Conservation (phyloP, 2,329 filamentous ascomycete genomes). For the Phialocephala subalpina region DNA sequence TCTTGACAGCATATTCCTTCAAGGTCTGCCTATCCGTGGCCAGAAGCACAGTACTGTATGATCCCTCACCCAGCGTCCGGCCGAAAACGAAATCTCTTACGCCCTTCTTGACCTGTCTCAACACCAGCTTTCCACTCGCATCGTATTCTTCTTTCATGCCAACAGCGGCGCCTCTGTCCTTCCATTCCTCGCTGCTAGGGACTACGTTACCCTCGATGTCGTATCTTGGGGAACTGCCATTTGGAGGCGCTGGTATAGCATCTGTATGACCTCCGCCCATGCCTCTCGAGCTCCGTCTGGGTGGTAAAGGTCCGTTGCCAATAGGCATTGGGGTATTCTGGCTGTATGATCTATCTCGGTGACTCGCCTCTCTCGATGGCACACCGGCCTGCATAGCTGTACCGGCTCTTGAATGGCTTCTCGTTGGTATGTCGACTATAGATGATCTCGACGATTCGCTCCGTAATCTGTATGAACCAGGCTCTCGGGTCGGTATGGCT, state of each 20-base stretch:
- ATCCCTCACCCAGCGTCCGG: slow-evolving; percentile 89
- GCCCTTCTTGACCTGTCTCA: slow-evolving; percentile 91
- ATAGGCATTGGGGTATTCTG: slow-evolving; percentile 58
- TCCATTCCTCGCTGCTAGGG: slow-evolving; percentile 86
- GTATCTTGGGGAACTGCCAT: slow-evolving; percentile 53
- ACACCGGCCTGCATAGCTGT: slow-evolving; percentile 66
- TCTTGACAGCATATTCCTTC: slow-evolving; percentile 98
- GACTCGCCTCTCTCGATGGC: slow-evolving; percentile 73
- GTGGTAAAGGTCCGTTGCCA: slow-evolving; percentile 71
- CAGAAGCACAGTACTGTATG: slow-evolving; percentile 94
- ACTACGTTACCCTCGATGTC: slow-evolving; percentile 63
- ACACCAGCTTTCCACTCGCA: slow-evolving; percentile 80
- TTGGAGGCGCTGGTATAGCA: slow-evolving; percentile 36
- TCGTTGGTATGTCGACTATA: slow-evolving; percentile 59
- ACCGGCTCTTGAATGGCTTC: slow-evolving; percentile 69
- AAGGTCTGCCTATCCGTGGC: slow-evolving; percentile 93
- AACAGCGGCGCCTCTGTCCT: slow-evolving; percentile 91
- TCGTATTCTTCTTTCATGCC: slow-evolving; percentile 85
- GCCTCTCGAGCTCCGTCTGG: slow-evolving; percentile 79
- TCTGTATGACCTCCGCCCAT: slow-evolving; percentile 64
- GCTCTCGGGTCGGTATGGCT: slow-evolving; percentile 47
- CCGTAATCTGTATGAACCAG: slow-evolving; percentile 60
- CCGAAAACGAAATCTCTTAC: slow-evolving; percentile 97
- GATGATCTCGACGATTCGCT: slow-evolving; percentile 67
- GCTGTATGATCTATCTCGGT: slow-evolving; percentile 73